These are phyloP conservation scores for Boletales sp. DNA, from an alignment of 768 basidiomycete species.

Conservation along the genomic window DNA sequence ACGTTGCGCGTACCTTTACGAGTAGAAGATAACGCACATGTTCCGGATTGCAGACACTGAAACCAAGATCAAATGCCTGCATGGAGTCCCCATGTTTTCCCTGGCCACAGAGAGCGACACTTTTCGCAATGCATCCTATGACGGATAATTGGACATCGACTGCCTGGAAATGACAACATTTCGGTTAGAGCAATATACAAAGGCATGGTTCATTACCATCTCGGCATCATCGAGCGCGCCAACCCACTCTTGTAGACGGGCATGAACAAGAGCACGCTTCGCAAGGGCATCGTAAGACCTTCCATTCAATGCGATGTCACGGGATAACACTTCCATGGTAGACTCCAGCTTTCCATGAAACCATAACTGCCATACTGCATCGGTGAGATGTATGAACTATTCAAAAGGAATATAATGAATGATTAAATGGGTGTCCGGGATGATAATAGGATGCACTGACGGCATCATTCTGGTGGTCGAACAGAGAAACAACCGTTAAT, in stretches of 20 bases:
- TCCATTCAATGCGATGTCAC: slow-evolving; percentile 4
- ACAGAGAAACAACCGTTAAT: neutral
- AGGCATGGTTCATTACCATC: slow-evolving; percentile 1
- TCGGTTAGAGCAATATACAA: neutral
- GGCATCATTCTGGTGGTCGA: neutral
- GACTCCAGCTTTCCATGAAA: neutral
- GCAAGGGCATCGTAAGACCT: slow-evolving; percentile 1
- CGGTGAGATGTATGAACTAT: slow-evolving; percentile 11
- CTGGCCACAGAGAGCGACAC: slow-evolving; percentile 10
- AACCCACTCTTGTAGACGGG: slow-evolving; percentile 2
- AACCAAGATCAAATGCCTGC: slow-evolving; percentile 16
- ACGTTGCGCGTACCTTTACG: slow-evolving; percentile 6
- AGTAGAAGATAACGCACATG: slow-evolving; percentile 10
- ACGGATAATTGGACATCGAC: slow-evolving; percentile 6
- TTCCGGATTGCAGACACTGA: slow-evolving; percentile 4
- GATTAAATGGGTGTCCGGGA: neutral
- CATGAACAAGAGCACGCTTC: slow-evolving; percentile 11
- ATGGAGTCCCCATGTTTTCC: slow-evolving; percentile 11
- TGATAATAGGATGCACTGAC: neutral
- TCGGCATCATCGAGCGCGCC: slow-evolving; percentile 9
- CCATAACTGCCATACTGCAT: slow-evolving; percentile 2
- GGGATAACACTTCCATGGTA: slow-evolving; percentile 5
- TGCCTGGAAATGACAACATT: slow-evolving; percentile 1
- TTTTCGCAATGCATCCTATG: slow-evolving; percentile 15
- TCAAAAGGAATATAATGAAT: neutral